Evolutionary conservation across 192 early-diverging fungal genomes (phyloP).

Genomic region (Backusella morwellensis): DNA sequence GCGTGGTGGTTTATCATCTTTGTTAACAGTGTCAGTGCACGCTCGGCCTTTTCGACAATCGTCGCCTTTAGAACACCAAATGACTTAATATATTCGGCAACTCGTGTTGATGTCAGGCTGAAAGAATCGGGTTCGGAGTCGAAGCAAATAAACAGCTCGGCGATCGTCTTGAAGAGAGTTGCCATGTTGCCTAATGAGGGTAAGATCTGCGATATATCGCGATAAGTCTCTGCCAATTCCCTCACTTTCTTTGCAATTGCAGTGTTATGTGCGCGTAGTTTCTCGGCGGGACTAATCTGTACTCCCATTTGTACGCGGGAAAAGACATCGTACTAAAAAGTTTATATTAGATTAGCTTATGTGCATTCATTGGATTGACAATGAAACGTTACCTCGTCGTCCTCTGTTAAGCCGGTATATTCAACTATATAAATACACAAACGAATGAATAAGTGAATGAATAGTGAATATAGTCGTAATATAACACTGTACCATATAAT

Average conservation of each 20-base stretch:
- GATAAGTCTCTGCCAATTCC: neutral
- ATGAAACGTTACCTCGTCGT: neutral
- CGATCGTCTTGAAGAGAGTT: neutral
- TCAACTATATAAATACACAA: neutral
- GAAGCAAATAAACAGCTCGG: neutral
- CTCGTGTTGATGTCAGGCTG: neutral
- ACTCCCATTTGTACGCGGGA: neutral
- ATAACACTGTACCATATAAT: neutral
- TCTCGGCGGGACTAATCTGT: neutral
- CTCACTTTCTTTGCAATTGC: neutral
- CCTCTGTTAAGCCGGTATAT: neutral
- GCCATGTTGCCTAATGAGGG: neutral
- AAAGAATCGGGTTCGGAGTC: neutral
- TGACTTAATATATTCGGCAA: neutral
- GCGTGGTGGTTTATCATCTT: neutral
- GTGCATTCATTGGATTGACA: neutral
- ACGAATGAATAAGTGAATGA: no score
- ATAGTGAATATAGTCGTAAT: neutral
- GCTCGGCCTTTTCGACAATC: neutral
- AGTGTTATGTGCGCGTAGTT: neutral
- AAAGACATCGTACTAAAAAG: neutral
- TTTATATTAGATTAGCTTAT: neutral
- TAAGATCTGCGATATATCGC: neutral
- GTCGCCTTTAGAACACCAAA: neutral
- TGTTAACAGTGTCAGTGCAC: neutral